Percentiles rank a stretch among this genome's conserved stretches.
Conservation (phyloP, 371 early-diverging fungal species). For the Saksenaea vasiformis region DNA sequence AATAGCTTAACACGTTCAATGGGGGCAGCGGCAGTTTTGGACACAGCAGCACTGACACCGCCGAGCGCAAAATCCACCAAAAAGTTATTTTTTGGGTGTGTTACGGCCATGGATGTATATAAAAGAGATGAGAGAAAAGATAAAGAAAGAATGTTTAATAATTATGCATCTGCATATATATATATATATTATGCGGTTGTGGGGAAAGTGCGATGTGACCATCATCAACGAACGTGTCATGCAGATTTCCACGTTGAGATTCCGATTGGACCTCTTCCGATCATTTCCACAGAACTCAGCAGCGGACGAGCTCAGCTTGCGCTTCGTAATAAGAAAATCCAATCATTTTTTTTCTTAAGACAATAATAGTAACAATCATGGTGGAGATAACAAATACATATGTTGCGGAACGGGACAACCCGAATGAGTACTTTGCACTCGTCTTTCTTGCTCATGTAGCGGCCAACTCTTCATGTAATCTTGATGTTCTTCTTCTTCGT, state of each 20-base stretch:
- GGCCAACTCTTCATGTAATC: conserved; percentile 30
- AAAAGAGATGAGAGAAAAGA: background rate
- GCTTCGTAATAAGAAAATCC: background rate
- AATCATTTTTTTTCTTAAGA: background rate
- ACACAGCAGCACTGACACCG: conserved; percentile 89
- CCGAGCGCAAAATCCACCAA: conserved; percentile 62
- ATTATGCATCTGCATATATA: too few relatives aligned
- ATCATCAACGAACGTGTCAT: background rate
- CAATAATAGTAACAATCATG: background rate
- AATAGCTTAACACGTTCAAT: conserved; percentile 87
- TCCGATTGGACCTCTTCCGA: background rate
- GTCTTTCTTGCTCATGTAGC: background rate
- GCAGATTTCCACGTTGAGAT: background rate
- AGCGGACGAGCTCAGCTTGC: background rate
- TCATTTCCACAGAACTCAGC: background rate
- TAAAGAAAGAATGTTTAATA: background rate
- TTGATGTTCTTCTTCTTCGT: conserved; percentile 33
- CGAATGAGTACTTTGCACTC: background rate
- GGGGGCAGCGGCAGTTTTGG: conserved; percentile 91
- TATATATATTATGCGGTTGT: too few relatives aligned
- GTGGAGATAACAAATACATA: background rate
- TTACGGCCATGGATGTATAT: background rate
- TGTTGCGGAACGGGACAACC: background rate
- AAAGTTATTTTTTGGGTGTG: background rate
- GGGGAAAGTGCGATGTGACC: background rate